phyloP scores from a whole-genome alignment of 805 yeast genomes.

The Yarrowia sp. region DNA sequence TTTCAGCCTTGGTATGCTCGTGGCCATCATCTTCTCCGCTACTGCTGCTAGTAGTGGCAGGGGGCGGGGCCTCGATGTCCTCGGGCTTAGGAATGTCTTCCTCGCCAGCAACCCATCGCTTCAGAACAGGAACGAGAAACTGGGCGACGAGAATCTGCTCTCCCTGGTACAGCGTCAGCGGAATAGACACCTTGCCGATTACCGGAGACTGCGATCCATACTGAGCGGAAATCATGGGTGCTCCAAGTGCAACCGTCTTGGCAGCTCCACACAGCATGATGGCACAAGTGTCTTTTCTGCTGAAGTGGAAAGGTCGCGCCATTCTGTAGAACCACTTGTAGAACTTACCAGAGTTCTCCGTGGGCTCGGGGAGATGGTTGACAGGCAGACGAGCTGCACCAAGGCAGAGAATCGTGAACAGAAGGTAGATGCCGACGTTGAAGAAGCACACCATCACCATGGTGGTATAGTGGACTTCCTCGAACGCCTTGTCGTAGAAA shows the following conservation, averaged over 20 bases:
- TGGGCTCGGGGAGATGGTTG: slow-evolving; percentile 43
- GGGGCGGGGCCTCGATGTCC: not conserved
- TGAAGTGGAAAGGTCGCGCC: slow-evolving; percentile 66
- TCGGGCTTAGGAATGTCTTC: not conserved
- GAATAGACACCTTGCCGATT: slow-evolving; percentile 67
- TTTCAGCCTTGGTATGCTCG: not conserved
- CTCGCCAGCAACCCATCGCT: slow-evolving; percentile 55
- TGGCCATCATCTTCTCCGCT: not conserved
- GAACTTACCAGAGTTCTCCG: slow-evolving; percentile 43
- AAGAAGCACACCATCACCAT: slow-evolving; percentile 77
- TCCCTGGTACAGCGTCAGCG: slow-evolving; percentile 81
- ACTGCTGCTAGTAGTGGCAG: not conserved
- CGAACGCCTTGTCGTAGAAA: slow-evolving; percentile 76
- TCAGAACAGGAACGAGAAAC: slow-evolving; percentile 61
- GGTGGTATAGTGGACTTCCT: slow-evolving; percentile 62
- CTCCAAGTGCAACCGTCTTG: slow-evolving; percentile 90
- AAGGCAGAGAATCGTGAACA: slow-evolving; percentile 68
- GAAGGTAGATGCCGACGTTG: slow-evolving; percentile 73
- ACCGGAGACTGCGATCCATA: slow-evolving; percentile 60
- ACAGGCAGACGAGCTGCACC: slow-evolving; percentile 48
- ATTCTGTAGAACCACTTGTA: slow-evolving; percentile 47
- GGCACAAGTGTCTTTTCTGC: slow-evolving; percentile 68
- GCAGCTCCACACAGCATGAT: slow-evolving; percentile 89
- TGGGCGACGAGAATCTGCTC: slow-evolving; percentile 85
- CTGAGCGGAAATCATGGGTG: slow-evolving; percentile 72